phyloP scores from a whole-genome alignment of 2,329 filamentous ascomycete species.

The Lachnum nothofagi region DNA sequence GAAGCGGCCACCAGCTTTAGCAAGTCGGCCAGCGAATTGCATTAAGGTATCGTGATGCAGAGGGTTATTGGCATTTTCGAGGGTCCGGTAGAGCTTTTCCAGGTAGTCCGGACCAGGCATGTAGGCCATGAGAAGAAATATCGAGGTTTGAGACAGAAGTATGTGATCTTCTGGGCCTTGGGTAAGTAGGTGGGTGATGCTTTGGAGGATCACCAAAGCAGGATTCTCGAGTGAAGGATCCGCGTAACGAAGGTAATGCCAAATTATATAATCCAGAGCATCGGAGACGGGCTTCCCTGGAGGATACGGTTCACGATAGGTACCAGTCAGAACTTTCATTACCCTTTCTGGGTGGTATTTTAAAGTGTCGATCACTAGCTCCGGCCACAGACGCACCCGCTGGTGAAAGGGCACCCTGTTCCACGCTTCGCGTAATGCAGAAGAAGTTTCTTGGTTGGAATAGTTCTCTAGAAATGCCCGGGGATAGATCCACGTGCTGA shows the following conservation, averaged over 20 bases:
- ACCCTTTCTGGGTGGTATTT: constrained; percentile 15
- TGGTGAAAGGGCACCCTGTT: not conserved
- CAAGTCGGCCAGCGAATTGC: constrained; percentile 35
- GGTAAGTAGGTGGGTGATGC: constrained; percentile 2
- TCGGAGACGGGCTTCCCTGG: constrained; percentile 19
- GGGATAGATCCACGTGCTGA: not conserved
- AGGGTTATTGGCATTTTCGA: constrained; percentile 17
- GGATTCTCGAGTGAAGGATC: not conserved
- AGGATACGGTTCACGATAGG: constrained; percentile 20
- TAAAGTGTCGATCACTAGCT: constrained; percentile 21
- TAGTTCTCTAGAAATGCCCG: not conserved
- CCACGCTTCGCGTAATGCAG: constrained; percentile 10
- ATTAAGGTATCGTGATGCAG: constrained; percentile 24
- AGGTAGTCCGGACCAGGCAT: constrained; percentile 10
- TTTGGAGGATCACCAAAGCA: constrained; percentile 4
- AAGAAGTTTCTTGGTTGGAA: constrained; percentile 1
- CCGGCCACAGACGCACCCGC: constrained; percentile 15
- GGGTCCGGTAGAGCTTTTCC: constrained; percentile 19
- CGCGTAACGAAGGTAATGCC: constrained; percentile 13
- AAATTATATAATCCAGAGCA: constrained; percentile 23
- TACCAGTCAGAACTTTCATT: constrained; percentile 23
- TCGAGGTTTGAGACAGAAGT: constrained; percentile 20
- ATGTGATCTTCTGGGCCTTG: constrained; percentile 12
- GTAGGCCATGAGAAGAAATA: constrained; percentile 19
- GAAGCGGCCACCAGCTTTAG: constrained; percentile 34